Base-by-base conservation (phyloP, 2,329 filamentous ascomycete species). In the Alternaria novae-zelandiae region DNA sequence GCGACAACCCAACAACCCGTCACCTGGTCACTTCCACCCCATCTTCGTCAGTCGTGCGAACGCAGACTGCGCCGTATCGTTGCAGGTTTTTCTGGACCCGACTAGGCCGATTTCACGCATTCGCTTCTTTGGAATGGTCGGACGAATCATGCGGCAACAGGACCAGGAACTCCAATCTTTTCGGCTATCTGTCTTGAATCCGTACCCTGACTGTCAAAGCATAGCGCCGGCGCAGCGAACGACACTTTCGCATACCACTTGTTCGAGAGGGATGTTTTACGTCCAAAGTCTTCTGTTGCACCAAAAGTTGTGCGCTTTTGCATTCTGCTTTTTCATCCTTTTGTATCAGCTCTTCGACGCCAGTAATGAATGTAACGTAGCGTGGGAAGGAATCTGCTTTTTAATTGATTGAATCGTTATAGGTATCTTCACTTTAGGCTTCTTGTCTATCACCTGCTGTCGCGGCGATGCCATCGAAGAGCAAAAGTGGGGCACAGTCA, bases 351-450 rank as follows among this genome's bases (percentile, higher is more conserved):
- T 36, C 23, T 17, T 28, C 51, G 55, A 62, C 49, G 36, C 60
- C 55, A 67, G 68, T 71, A 58, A 71, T 51, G 69, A 71, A 62
- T 54, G 61, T 69, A 64, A 70, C 64, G 69, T 62, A 73, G 69
- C 69, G 68, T 70, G 69, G 69, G 70, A 64, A 63, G 68, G 57
- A 57, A 53, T 66, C 25, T 68, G 65, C 47, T 49, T 15, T 43
- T 56, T 9, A 53, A 36, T 13, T 25, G 17, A 36, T 59, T 43
- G 32, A 26, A 46, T 17, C 9, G 23, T 28, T 50, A 45, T 25
- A 55, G 36, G 59, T n/a, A n/a, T 36, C 45, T 50, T 45, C 45
- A 10, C 41, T 56, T 5, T 56, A 12, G 25, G 43, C 25, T 32
- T 23, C 7, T 23, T 9, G 25, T 32, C 17, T n/a, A 12, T 56